These are phyloP conservation scores for Didymella glomerata DNA, from an alignment of 2,329 filamentous ascomycete genomes.

Conservation along the genomic window DNA sequence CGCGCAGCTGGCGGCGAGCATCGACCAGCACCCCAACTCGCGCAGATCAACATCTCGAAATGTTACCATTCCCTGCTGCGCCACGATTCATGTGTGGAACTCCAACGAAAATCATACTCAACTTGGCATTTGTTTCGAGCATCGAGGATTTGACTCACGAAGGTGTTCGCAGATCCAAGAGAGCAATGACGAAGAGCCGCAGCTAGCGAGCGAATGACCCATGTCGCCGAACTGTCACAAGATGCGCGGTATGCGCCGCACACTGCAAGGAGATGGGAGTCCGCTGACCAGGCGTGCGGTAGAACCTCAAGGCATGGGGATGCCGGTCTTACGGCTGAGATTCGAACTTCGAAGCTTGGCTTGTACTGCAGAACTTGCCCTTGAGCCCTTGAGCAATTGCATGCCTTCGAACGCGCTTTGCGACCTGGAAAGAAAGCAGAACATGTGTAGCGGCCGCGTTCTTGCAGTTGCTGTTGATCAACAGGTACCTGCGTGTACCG, in stretches of 20 bases:
- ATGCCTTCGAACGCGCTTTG: too few species aligned
- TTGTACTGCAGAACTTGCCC: background rate
- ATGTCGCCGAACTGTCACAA: background rate
- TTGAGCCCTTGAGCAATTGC: too few species aligned
- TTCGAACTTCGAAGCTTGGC: background rate
- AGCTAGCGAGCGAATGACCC: background rate
- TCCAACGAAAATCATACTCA: background rate
- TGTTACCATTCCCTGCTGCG: conserved; percentile 16
- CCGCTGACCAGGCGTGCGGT: conserved; percentile 1
- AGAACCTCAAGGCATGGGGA: background rate
- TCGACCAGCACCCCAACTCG: conserved; percentile 13
- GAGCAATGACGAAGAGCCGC: conserved; percentile 1
- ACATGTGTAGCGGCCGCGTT: background rate
- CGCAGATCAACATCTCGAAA: conserved; percentile 13
- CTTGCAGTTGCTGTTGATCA: background rate
- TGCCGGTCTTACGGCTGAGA: background rate
- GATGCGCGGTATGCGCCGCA: background rate
- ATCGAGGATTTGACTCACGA: background rate
- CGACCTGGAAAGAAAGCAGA: background rate
- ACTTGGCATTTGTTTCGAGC: conserved; percentile 1
- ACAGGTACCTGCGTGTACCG: conserved; percentile 13
- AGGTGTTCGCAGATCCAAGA: background rate
- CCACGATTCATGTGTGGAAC: conserved; percentile 3
- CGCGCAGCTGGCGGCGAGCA: background rate
- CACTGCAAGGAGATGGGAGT: background rate